These are phyloP conservation scores for Tetradesmus lagerheimii DNA, from an alignment of 139 green algal genomes.

Conservation along the genomic window DNA sequence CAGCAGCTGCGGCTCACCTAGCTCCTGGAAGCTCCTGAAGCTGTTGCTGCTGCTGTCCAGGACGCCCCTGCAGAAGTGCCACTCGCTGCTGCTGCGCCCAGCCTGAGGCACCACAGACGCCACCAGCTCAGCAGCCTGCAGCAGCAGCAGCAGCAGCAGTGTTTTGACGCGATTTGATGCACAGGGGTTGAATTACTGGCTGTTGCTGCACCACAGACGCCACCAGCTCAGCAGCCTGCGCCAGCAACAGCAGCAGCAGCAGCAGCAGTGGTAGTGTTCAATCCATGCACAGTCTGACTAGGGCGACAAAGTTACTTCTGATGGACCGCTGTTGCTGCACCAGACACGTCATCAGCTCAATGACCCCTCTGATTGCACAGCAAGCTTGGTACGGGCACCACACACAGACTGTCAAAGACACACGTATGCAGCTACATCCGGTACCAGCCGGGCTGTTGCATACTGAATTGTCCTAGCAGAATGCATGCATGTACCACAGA, in stretches of 20 bases:
- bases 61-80: slow-evolving; percentile 72
- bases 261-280: neutral
- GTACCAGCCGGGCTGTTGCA: no score
- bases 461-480: no score
- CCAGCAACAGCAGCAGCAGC: neutral
- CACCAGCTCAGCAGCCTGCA: neutral
- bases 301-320: no score
- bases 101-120: slow-evolving; percentile 7
- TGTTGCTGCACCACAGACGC: neutral
- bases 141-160: neutral
- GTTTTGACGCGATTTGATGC: neutral
- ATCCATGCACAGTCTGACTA: no score
- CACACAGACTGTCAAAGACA: no score
- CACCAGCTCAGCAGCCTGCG: neutral
- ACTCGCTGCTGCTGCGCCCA: slow-evolving; percentile 42
- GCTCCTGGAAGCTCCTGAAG: slow-evolving; percentile 58
- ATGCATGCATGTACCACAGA: no score
- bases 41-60: slow-evolving; percentile 54
- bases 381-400: no score
- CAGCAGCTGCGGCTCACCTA: slow-evolving; percentile 47
- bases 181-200: neutral
- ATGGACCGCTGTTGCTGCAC: no score
- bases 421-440: no score
- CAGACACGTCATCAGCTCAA: no score
- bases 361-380: no score